A percentile compares a stretch with the other conserved stretches of the same genome.
phyloP scores from a whole-genome alignment of 129 eudicot species.

The Centrapalus pauciflorus region DNA sequence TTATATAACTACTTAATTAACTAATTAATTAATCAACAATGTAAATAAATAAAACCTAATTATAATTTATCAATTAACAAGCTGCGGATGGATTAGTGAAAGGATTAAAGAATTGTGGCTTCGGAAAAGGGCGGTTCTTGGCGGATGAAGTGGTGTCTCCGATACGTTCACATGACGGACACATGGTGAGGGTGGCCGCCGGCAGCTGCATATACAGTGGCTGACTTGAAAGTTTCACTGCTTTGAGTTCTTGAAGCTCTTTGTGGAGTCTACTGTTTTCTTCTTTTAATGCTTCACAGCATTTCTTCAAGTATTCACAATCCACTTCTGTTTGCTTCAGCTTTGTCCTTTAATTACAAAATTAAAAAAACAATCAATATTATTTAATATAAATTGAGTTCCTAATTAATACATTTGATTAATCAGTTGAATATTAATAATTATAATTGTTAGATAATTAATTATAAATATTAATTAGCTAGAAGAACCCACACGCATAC shows the following conservation, averaged over 20 bases:
- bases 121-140: constrained; percentile 34
- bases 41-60: constrained; percentile 7
- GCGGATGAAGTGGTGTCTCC: constrained; percentile 31
- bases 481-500: constrained; percentile 19
- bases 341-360: constrained; percentile 54
- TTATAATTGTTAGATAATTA: background rate
- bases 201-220: constrained; percentile 88
- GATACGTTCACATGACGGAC: constrained; percentile 79
- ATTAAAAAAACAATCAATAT: background rate
- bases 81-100: constrained; percentile 72
- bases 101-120: constrained; percentile 53
- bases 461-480: background rate
- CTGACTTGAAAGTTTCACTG: constrained; percentile 37
- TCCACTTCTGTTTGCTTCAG: constrained; percentile 96
- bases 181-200: constrained; percentile 92
- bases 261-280: constrained; percentile 82
- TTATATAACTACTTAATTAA: background rate
- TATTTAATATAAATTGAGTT: no score
- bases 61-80: constrained; percentile 30
- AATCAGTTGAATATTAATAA: no score
- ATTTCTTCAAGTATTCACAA: constrained; percentile 81
- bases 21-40: background rate
- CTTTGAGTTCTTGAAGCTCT: constrained; percentile 78
- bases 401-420: background rate
- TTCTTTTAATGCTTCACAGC: constrained; percentile 77